Base-by-base conservation (phyloP, 768 basidiomycete genomes). In the Boletus speciosus region DNA sequence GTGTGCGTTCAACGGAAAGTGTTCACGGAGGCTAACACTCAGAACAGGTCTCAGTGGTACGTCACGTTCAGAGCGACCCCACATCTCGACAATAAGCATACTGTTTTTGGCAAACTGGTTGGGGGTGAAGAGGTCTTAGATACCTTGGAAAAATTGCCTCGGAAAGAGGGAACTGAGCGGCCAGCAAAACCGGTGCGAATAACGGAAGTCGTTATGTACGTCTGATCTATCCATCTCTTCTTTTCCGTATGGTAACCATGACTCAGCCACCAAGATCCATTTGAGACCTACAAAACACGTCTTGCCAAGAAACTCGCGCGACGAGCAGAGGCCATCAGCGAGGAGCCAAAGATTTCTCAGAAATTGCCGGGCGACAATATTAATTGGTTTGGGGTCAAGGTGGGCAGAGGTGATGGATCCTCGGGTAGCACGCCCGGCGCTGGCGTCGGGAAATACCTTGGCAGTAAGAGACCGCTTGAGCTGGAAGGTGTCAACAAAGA, bases 21-120 rank as follows among this genome's bases (percentile, higher is more conserved):
- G 27, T 52, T 49, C n/a, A 8, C 8, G 15, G 40, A 32, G 29
- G 25, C 23, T 52, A 2, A 61, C 48, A 43, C 37, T 48, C 23
- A n/a, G 42, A 50, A 34, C 36, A 27, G 92, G 14, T 93, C 93
- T 3, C 96, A 98, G 66, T 99, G 93, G 73, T 98, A 92, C 70
- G 66, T 98, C 42, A 94, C 96, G 0, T 98, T 98, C 78, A 81
- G 78, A 49, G 73, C 86, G 1, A 81, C 92, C 7, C 80, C 90
- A 0, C 84, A 98, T 68, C 81, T 99, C 21, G 90, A 98, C 71
- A 88, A 84, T 55, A 94, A 95, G 65, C 93, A 95, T 65, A 95
- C 94, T 0, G 97, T 98, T 2, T 99, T 98, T 65, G 97, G 97
- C 3, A 95, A 96, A 61, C 78, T 98, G 14, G 95, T 99, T 2